Percentiles rank a stretch among this genome's conserved stretches.
Evolutionary conservation across 805 yeast genomes (phyloP).

Genomic region (Candida anglica): DNA sequence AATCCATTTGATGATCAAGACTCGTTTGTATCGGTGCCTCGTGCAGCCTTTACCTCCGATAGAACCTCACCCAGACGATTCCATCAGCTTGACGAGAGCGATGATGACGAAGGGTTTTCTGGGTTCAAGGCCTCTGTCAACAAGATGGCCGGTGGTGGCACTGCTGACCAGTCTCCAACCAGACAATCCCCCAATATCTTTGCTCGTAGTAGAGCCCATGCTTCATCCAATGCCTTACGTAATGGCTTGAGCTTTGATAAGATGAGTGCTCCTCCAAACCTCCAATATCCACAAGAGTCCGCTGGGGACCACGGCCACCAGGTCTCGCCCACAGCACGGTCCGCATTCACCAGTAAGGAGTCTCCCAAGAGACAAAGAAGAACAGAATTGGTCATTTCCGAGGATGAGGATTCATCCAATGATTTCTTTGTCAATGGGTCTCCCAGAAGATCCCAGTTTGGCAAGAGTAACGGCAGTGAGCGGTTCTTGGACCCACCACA

Average conservation of each 20-base stretch:
- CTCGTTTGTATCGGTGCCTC: slow-evolving; percentile 32
- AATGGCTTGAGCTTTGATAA: no score
- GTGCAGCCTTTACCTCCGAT: slow-evolving; percentile 37
- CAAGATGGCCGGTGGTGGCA: slow-evolving; percentile 4
- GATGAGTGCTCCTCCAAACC: no score
- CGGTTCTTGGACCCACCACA: slow-evolving; percentile 59
- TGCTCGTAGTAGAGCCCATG: slow-evolving; percentile 29
- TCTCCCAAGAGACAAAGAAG: slow-evolving; percentile 62
- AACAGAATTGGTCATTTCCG: slow-evolving; percentile 46
- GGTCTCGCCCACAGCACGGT: slow-evolving; percentile 48
- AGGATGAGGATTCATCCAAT: slow-evolving; percentile 14
- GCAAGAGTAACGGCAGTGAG: slow-evolving; percentile 36
- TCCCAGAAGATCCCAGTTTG: slow-evolving; percentile 28
- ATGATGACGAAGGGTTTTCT: slow-evolving; percentile 22
- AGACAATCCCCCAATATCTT: slow-evolving; percentile 44
- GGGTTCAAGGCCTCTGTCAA: slow-evolving; percentile 27
- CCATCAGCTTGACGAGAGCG: slow-evolving; percentile 18
- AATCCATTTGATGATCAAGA: slow-evolving; percentile 30
- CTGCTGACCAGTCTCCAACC: slow-evolving; percentile 1
- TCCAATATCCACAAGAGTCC: no score
- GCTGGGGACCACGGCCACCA: not conserved
- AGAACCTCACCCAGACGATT: slow-evolving; percentile 34
- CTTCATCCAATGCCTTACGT: slow-evolving; percentile 4
- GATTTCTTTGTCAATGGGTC: slow-evolving; percentile 26
- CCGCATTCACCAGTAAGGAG: slow-evolving; percentile 63